Percentiles rank a stretch among this genome's conserved stretches.
These are phyloP conservation scores for Chenopodium quinoa DNA, from an alignment of 148 eudicot species.

Conservation along the genomic window DNA sequence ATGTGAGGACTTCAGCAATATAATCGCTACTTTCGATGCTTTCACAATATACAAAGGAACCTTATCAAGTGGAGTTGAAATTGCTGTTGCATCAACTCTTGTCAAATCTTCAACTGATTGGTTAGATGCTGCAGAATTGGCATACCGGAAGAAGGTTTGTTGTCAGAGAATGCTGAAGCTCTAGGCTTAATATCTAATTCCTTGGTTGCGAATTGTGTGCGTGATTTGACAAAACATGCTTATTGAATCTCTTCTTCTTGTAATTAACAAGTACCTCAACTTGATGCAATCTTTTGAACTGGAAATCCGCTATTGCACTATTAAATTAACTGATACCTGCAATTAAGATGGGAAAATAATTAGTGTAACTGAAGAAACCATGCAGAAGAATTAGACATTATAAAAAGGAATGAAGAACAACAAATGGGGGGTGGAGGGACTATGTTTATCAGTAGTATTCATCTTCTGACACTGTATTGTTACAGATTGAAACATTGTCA, in stretches of 20 bases:
- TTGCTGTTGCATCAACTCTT: conserved; percentile 68
- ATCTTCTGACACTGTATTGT: conserved; percentile 4
- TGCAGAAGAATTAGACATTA: background rate
- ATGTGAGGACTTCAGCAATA: conserved; percentile 99
- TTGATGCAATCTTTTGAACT: background rate
- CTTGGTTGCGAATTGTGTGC: background rate
- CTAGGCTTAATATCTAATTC: background rate
- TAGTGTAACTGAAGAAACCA: background rate
- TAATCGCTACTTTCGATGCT: conserved; percentile 51
- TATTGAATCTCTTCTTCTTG: background rate
- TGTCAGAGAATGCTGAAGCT: background rate
- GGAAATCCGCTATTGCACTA: too few relatives aligned
- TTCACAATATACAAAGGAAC: conserved; percentile 83
- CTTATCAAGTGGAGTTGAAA: conserved; percentile 93
- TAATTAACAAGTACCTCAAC: background rate
- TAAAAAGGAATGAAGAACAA: background rate
- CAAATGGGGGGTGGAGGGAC: background rate
- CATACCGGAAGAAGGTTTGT: conserved; percentile 75
- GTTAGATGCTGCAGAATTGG: conserved; percentile 63
- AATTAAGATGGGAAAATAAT: background rate
- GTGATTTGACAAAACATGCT: background rate
- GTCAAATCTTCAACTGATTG: conserved; percentile 58
- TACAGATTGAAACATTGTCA: conserved; percentile 77
- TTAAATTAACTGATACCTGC: background rate
- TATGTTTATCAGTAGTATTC: background rate